These are phyloP conservation scores for Alternaria alternata DNA, from an alignment of 2,329 filamentous ascomycete species.

Conservation along the genomic window DNA sequence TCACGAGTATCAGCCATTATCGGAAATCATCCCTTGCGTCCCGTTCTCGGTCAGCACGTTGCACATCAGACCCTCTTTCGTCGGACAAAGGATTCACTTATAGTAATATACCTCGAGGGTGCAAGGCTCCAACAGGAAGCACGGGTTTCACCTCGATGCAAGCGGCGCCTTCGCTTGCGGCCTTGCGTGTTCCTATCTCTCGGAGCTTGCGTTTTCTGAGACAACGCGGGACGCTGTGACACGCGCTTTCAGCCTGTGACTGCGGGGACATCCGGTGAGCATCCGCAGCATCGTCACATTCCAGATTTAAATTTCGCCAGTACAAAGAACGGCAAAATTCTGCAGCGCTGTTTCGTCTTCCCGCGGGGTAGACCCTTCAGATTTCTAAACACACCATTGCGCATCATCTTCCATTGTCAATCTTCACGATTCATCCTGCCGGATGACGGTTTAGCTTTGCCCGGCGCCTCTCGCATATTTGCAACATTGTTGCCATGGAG, in stretches of 20 bases:
- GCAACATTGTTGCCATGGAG: slow-evolving; percentile 15
- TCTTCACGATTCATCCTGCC: slow-evolving; percentile 3
- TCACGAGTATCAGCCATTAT: slow-evolving; percentile 4
- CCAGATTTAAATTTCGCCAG: neutral
- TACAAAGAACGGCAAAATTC: slow-evolving; percentile 1
- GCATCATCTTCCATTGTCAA: slow-evolving; percentile 3
- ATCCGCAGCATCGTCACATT: slow-evolving; percentile 2
- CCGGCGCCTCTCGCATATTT: slow-evolving; percentile 3
- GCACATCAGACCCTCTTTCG: slow-evolving; percentile 15
- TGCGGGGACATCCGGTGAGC: slow-evolving; percentile 16
- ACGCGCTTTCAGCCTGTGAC: slow-evolving; percentile 5
- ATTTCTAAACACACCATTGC: slow-evolving; percentile 6
- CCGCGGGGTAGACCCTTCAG: slow-evolving; percentile 5
- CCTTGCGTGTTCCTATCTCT: slow-evolving; percentile 1
- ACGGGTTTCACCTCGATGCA: slow-evolving; percentile 13
- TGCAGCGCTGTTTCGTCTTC: slow-evolving; percentile 7
- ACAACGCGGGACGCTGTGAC: slow-evolving; percentile 20
- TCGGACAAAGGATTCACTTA: slow-evolving; percentile 8
- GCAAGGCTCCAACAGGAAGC: slow-evolving; percentile 3
- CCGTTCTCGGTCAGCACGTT: slow-evolving; percentile 9
- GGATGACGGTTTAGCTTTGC: neutral
- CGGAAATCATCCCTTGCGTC: slow-evolving; percentile 2
- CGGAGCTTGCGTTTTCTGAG: slow-evolving; percentile 15
- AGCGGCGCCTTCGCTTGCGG: slow-evolving; percentile 12
- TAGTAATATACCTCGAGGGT: slow-evolving; percentile 17